Base-by-base conservation (phyloP, 352 stramenopile species). In the Thalassiosira hispida region DNA sequence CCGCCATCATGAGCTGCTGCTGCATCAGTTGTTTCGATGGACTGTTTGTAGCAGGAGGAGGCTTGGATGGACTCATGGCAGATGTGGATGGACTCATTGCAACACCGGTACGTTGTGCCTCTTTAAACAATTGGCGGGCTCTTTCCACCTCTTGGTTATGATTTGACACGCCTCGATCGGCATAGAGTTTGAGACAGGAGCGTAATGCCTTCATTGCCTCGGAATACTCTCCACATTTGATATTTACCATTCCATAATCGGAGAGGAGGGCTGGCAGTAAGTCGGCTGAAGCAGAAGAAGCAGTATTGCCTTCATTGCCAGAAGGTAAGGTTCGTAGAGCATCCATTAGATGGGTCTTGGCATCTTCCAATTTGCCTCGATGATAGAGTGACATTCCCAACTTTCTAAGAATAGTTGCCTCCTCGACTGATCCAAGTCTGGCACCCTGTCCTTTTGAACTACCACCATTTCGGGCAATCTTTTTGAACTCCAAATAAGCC, bases 131-230 rank as follows among this genome's bases (percentile, higher is more conserved):
- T 29, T 74, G n/a, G 42, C 55, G 44, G 11, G 77, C 77, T 47
- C 52, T 81, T 38, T 59, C 61, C 14, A 85, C 66, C 23, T 85
- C 25, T 14, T 49, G 42, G 33, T 38, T 33, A 51, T 73, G 64
- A 27, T 85, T 61, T 6, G 78, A 64, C n/a, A 67, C 31, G 49
- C 73, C 73, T 35, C 59, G 78, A 29, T 86, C 73, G 2, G 62
- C 40, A 33, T 77, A 73, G 8, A 68, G 11, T 31, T 76, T 79
- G 12, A 86, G 27, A 35, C 73, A 79, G 1, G 35, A 66, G 63
- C 62, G 40, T 6, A 86, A 63, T 11, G 69, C 51, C 20, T 78
- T 70, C 46, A 73, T 69, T n/a, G 78, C 77, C 20, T 71, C 65
- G 27, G 42, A 22, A 22, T 65, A 70, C 9, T 85, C 77, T 7